These are phyloP conservation scores for Parastagonospora avenae DNA, from an alignment of 2,329 filamentous ascomycete genomes.

Conservation along the genomic window DNA sequence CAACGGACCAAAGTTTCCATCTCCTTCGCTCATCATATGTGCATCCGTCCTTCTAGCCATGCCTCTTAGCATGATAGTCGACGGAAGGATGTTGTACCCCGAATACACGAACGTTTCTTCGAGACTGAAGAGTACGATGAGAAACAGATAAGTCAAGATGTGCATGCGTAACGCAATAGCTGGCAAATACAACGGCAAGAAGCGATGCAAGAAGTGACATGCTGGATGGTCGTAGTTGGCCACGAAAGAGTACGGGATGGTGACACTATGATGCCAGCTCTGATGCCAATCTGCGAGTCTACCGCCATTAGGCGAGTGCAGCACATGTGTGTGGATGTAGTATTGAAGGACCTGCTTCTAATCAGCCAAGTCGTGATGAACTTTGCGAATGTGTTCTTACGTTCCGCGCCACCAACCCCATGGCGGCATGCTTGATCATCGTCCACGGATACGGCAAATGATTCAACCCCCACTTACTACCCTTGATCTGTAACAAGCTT, in stretches of 20 bases:
- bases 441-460: conserved; percentile 68
- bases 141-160: conserved; percentile 72
- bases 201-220: conserved; percentile 65
- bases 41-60: conserved; percentile 63
- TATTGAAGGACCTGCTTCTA: conserved; percentile 66
- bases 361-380: background rate
- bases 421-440: conserved; percentile 60
- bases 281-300: conserved; percentile 50
- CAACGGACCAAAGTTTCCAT: conserved; percentile 66
- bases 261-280: conserved; percentile 63
- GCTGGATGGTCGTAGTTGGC: conserved; percentile 72
- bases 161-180: conserved; percentile 70
- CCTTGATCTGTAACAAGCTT: conserved; percentile 64
- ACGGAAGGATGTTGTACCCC: conserved; percentile 68
- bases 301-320: conserved; percentile 60
- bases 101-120: conserved; percentile 72
- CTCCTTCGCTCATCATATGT: conserved; percentile 62
- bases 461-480: conserved; percentile 63
- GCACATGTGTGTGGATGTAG: conserved; percentile 71
- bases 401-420: conserved; percentile 63
- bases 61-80: conserved; percentile 61
- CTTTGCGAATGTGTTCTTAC: conserved; percentile 42
- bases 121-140: conserved; percentile 65
- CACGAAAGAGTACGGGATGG: conserved; percentile 65
- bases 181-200: conserved; percentile 70